Evolutionary conservation across 192 early-diverging fungal genomes (phyloP), one percentile per base, ranked within the genome.

Genomic region (Chytriomyces confervae): DNA sequence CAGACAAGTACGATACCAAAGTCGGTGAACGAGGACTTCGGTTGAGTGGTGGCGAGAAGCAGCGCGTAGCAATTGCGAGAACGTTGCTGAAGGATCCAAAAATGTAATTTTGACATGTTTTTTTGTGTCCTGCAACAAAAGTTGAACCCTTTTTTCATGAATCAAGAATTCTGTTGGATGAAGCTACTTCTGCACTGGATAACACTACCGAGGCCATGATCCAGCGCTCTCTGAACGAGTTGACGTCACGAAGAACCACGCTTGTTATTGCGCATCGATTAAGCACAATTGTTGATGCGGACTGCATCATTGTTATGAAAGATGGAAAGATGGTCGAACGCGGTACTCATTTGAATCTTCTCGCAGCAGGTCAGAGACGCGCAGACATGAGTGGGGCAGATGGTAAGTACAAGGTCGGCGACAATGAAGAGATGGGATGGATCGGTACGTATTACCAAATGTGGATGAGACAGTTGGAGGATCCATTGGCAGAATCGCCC

Each of bases 31-130:
- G 86, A 66, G 92, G 92, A 9, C 82, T 89, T 20, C 86, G 95
- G 66, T 84, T 99, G 23, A 92, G 90, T 62, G 95, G 96, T 65
- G 96, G 95, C n/a, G 97, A 97, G 84, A 96, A 97, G 85, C 94
- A 95, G 81, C 85, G 94, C 49, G 89, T 95, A 7, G 94, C 94
- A 24, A 95, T 95, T 82, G 94, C 93, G 13, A 76, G 94, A 20
- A 95, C 94, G 0, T 82, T 95, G 47, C 65, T 95, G 47, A 95
- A 95, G 83, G 83, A 89, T 62, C 88, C 78, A 16, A 72, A 72
- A 27, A 79, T 79, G 63, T 83, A 45, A 74, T n/a, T 76, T 11
- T 80, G 11, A 18, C 53, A 57, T 57, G 13, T 18, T 57, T 57
- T 20, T 18, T 57, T 57, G 53, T 11, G 13, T 57, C 53, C 3